Conservation (phyloP, 2,329 filamentous ascomycete species). For the Lachnellula willkommii region DNA sequence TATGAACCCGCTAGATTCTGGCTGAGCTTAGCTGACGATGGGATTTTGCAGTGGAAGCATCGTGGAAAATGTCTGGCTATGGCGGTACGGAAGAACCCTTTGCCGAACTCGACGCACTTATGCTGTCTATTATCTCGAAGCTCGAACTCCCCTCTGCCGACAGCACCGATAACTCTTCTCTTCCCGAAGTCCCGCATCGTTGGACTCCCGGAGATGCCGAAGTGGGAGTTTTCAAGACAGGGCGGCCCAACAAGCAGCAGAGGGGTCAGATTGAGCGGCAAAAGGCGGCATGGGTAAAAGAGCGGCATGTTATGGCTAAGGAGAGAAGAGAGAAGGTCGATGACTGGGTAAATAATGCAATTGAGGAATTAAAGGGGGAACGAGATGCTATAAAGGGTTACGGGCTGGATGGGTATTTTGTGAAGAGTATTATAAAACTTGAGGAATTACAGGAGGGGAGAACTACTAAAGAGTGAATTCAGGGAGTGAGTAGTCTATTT, state of each 20-base stretch:
- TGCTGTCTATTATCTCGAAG: not conserved
- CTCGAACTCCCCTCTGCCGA: not conserved
- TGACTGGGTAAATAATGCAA: not conserved
- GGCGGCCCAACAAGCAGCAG: constrained; percentile 6
- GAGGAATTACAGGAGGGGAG: not conserved
- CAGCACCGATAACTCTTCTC: not conserved
- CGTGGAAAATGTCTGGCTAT: not conserved
- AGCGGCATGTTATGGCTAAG: not conserved
- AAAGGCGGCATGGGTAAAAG: not conserved
- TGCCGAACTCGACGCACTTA: not conserved
- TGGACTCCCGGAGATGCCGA: constrained; percentile 2
- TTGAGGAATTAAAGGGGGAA: constrained; percentile 2
- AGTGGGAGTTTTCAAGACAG: constrained; percentile 6
- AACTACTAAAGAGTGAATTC: not conserved
- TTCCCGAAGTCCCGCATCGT: not conserved
- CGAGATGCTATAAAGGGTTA: not conserved
- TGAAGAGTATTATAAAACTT: constrained; percentile 2
- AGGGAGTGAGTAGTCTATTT: not conserved
- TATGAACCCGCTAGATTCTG: not conserved
- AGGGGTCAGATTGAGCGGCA: not conserved
- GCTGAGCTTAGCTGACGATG: not conserved
- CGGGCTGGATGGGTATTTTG: constrained; percentile 2
- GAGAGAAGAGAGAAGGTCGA: constrained; percentile 1
- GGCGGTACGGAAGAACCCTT: not conserved
- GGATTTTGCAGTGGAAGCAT: not conserved